A percentile compares a stretch with the other conserved stretches of the same genome.
phyloP scores from a whole-genome alignment of 1,284 basidiomycete genomes.

The Exsudoporus floridanus region DNA sequence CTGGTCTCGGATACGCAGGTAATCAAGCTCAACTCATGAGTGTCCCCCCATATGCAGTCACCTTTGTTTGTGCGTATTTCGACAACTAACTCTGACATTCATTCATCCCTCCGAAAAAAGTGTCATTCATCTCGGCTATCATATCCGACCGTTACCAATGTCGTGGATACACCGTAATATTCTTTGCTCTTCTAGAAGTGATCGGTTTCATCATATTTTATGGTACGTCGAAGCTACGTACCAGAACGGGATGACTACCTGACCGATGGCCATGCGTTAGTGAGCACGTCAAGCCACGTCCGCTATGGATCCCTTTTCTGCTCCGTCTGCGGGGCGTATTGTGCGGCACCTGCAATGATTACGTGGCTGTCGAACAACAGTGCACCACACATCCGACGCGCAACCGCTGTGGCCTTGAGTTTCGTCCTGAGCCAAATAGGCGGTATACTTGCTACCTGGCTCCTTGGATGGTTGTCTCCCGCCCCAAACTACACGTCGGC shows the following conservation, averaged over 20 bases:
- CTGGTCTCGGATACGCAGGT: constrained; percentile 45
- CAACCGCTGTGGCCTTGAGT: constrained; percentile 51
- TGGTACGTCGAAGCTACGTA: constrained; percentile 30
- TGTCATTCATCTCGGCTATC: constrained; percentile 41
- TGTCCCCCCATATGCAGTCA: constrained; percentile 46
- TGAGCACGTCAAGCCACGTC: constrained; percentile 32
- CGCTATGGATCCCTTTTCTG: constrained; percentile 55
- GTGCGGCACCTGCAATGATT: constrained; percentile 42
- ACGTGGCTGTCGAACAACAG: constrained; percentile 63
- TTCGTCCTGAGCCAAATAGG: constrained; percentile 55
- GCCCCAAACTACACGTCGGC: constrained; percentile 45
- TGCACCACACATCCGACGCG: constrained; percentile 54
- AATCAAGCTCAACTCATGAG: constrained; percentile 49
- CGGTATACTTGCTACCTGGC: constrained; percentile 57
- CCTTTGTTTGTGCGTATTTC: constrained; percentile 40
- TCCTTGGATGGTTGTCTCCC: constrained; percentile 45
- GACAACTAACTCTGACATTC: background rate
- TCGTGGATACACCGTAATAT: constrained; percentile 42
- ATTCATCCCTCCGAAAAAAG: constrained; percentile 24
- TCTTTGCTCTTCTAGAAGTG: constrained; percentile 38
- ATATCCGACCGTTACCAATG: constrained; percentile 46
- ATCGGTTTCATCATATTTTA: constrained; percentile 53
- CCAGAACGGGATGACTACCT: background rate
- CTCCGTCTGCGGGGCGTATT: constrained; percentile 46
- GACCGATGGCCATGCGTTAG: constrained; percentile 18